Base-by-base conservation (phyloP, 306 rosid species). In the Dicorynia guianensis region DNA sequence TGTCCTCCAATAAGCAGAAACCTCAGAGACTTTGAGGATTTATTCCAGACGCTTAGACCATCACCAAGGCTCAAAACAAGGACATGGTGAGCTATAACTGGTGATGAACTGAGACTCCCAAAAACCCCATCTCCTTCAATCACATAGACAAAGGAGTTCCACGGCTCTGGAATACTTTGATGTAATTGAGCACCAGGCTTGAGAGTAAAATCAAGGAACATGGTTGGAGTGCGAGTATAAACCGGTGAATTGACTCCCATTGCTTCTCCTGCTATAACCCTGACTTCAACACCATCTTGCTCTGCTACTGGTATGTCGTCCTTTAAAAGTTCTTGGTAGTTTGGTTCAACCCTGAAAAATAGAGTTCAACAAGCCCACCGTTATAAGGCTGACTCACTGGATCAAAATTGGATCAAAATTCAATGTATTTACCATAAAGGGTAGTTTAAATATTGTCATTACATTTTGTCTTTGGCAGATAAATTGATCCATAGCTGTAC, bases 401-500 rank as follows among this genome's bases (percentile, higher is more conserved):
- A 25, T 25, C 30, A 25, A 25, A 25, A 25, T 46, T 25, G 30
- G 30, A 25, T 25, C 30, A 25, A 25, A 25, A 25, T 46, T 46
- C 11, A 13, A 1, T 12, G 11, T 6, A 46, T 46, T 46, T 46
- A 6, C 13, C 0, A 10, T 7, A 1, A 10, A 46, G 50, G 4
- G 50, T 46, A 10, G 14, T 46, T 46, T 3, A 46, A 46, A 46
- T 6, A 4, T 3, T 46, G 50, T 11, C 35, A 63, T 36, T 75
- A 88, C 92, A 85, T 88, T 80, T 88, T 88, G 76, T 88, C 83
- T 43, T 55, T 65, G 6, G 85, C 72, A 64, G 87, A 74, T 46
- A 88, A 74, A 77, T 88, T 88, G 83, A 88, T 88, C 92, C 92
- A 88, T 53, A 88, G 89, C 66, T 88, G 92, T 64, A 88, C 43